Base-by-base conservation (phyloP, 208 protist species). In the Crithidia expoeki region DNA sequence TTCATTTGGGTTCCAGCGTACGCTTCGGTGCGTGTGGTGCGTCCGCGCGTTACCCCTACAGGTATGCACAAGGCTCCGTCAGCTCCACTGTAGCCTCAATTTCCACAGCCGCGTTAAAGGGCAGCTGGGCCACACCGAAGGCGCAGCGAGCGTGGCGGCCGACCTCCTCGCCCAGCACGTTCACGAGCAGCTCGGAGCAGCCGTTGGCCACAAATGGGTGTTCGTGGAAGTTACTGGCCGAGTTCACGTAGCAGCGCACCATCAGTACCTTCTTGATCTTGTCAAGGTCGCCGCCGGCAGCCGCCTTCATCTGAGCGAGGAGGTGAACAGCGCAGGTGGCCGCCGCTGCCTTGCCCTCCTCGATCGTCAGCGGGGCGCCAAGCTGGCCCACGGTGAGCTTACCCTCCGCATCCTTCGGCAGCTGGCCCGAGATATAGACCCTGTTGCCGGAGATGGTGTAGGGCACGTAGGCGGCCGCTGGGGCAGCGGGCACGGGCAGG, bases 221-320 rank as follows among this genome's bases (percentile, higher is more conserved):
- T 16, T 88, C 68, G 34, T 83, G 80, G 68, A 93, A 93, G 46
- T 52, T 67, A 46, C 71, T 69, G 4, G 75, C 58, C 5, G 89
- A 90, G 72, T 85, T 90, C 10, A 95, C 87, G 76, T 88, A 95
- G 62, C 82, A 87, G 50, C 59, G 84, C 42, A 95, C 75, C 75
- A 93, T 93, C 28, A 92, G 83, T 38, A 95, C 84, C 32, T 83
- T 90, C 65, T 83, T 88, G 46, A 95, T 83, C 27, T 71, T 66
- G 72, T 79, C 76, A 5, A 92, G 78, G 69, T 93, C 74, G 32
- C 83, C 83, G 16, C 56, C 74, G 12, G 83, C 68, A 1, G 89
- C 86, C 23, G 80, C 83, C 63, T 89, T 89, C 57, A 94, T 79
- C 62, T 87, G 81, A 16, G 77, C 78, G 27, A 93, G 61, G 19